Evolutionary conservation across 345 rosid genomes (phyloP).

Genomic region (Laguncularia racemosa): DNA sequence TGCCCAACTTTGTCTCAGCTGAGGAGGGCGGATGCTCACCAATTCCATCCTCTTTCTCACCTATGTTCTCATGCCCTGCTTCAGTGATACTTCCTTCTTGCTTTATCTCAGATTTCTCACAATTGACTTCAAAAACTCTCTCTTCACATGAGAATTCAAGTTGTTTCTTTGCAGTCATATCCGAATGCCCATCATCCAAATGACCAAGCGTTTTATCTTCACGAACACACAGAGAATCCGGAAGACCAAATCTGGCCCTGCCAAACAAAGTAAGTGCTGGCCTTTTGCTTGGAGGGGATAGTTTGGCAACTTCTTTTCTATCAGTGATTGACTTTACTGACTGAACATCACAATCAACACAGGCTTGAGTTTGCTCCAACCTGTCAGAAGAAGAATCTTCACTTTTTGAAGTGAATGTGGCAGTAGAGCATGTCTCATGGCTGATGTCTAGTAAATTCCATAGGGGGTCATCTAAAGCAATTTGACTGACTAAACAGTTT

Average conservation of each 20-base stretch:
- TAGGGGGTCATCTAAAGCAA: conserved; percentile 45
- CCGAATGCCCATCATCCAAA: conserved; percentile 16
- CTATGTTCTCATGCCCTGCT: not conserved
- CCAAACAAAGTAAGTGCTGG: conserved; percentile 61
- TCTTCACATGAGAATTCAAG: conserved; percentile 10
- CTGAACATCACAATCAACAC: conserved; percentile 15
- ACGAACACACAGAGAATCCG: conserved; percentile 18
- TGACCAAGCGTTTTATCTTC: conserved; percentile 10
- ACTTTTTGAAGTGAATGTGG: conserved; percentile 14
- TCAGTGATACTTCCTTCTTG: not conserved
- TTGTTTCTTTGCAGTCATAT: conserved; percentile 6
- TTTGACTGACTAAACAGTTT: conserved; percentile 34
- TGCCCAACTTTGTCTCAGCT: too few relatives aligned
- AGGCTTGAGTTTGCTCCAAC: conserved; percentile 19
- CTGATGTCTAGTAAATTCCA: conserved; percentile 81
- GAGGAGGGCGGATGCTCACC: too few relatives aligned
- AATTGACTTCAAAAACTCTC: conserved; percentile 4
- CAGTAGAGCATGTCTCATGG: conserved; percentile 25
- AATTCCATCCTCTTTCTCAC: not conserved
- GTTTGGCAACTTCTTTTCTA: conserved; percentile 19
- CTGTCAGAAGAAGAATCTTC: conserved; percentile 22
- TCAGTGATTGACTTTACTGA: conserved; percentile 17
- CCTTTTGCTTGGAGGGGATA: conserved; percentile 39
- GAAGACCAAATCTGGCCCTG: conserved; percentile 48
- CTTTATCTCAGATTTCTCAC: conserved; percentile 4